Percentiles rank a stretch among this genome's conserved stretches.
These are phyloP conservation scores for Prillingera fragicola DNA, from an alignment of 1,284 basidiomycete species.

Conservation along the genomic window DNA sequence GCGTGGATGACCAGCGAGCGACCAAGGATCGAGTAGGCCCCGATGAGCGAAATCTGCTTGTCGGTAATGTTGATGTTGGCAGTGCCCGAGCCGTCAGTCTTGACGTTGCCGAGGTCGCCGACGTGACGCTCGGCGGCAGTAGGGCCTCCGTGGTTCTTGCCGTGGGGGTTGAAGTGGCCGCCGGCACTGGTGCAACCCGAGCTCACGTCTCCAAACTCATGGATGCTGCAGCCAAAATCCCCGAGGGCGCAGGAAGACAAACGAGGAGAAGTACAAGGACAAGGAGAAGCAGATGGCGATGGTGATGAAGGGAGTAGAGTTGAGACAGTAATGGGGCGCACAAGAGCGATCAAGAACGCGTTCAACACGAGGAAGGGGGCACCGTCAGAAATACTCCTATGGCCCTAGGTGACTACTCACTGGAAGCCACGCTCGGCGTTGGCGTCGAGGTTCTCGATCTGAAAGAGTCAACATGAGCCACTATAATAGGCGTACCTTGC, in stretches of 20 bases:
- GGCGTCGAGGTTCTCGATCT: conserved; percentile 59
- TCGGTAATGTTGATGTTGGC: conserved; percentile 60
- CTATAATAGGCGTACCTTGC: no score
- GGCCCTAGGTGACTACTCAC: no score
- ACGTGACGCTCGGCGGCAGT: conserved; percentile 59
- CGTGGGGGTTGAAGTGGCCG: conserved; percentile 68
- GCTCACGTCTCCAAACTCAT: conserved; percentile 14
- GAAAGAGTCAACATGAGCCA: no score
- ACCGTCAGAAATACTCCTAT: no score
- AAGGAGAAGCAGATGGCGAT: background rate
- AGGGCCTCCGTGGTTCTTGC: conserved; percentile 62
- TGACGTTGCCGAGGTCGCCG: conserved; percentile 67
- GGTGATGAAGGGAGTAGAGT: background rate
- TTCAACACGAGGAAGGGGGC: no score
- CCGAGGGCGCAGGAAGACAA: no score
- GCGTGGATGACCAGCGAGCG: conserved; percentile 56
- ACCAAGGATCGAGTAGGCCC: conserved; percentile 65
- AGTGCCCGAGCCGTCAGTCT: conserved; percentile 56
- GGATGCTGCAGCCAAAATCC: no score
- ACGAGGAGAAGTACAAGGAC: background rate
- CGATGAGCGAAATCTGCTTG: conserved; percentile 61
- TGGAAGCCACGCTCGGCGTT: conserved; percentile 66
- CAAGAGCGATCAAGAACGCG: no score
- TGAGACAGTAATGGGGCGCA: no score
- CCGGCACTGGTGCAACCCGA: conserved; percentile 66